Evolutionary conservation across 139 green algal species (phyloP), one percentile per base, ranked within the genome.

Genomic region (Picochlorum costavermella): DNA sequence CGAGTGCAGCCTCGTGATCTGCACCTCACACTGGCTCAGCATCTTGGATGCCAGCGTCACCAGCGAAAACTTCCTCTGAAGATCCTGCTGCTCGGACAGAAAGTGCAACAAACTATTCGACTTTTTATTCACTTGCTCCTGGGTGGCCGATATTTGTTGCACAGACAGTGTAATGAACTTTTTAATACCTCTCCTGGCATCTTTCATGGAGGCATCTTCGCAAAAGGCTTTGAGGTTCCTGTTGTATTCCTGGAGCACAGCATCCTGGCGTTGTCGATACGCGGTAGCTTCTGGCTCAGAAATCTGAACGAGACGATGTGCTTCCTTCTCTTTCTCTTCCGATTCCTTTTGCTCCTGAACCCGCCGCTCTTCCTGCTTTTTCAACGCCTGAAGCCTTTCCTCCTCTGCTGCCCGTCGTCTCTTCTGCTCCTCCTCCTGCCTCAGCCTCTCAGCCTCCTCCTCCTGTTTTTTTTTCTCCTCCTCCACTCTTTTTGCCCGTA

Each of bases 111-210:
- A 58, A 12, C 78, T 70, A 40, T 55, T 29, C n/a, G 68, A 70
- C 68, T 88, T 88, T 29, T 26, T 60, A 9, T 50, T 50, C 11
- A 88, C 75, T 67, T 87, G 75, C 30, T 83, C 68, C 43, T 73
- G 70, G 5, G 81, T 87, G 46, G 76, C 84, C 4, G 71, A 81
- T 59, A 91, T 86, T 72, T 91, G 84, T 67, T 88, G 81, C 68
- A 90, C 81, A 36, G 84, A 66, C 26, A 85, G 72, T n/a, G 73
- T 91, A 25, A 91, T 70, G 66, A 84, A 81, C 60, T 87, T 88
- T 64, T 89, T 78, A 16, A 86, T 71, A n/a, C 72, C 63, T 1
- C 84, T 71, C 40, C 79, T 78, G 59, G 69, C 60, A 73, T 81
- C 75, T 61, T 80, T 80, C 60, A 68, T 43, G 2, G 14, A 56